phyloP scores from a whole-genome alignment of 345 rosid genomes.

The Citrus mangshanensis region DNA sequence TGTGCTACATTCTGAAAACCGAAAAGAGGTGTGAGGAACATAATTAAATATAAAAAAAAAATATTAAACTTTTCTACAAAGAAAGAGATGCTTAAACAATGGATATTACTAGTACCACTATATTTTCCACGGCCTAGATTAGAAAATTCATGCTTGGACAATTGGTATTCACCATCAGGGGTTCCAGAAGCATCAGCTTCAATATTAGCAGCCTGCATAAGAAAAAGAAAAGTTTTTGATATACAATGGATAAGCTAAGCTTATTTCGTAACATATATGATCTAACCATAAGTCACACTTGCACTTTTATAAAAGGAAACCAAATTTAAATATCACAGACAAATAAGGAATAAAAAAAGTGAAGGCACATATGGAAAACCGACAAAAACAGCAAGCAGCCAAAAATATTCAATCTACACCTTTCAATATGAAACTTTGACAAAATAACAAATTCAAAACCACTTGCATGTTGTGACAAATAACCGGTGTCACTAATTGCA shows the following conservation, averaged over 20 bases:
- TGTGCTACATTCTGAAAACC: slow-evolving; percentile 87
- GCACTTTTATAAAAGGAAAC: neutral
- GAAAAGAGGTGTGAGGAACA: slow-evolving; percentile 15
- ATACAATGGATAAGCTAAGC: neutral
- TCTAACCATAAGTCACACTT: neutral
- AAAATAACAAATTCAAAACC: neutral
- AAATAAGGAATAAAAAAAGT: neutral
- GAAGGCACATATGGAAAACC: neutral
- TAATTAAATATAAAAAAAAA: neutral
- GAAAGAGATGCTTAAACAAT: slow-evolving; percentile 3
- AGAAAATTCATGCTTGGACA: slow-evolving; percentile 71
- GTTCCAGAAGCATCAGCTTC: slow-evolving; percentile 77
- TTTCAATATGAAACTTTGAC: neutral
- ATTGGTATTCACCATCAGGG: slow-evolving; percentile 57
- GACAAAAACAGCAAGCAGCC: neutral
- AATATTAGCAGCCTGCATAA: slow-evolving; percentile 73
- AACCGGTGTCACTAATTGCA: neutral
- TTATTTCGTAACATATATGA: neutral
- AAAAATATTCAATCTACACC: neutral
- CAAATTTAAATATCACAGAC: neutral
- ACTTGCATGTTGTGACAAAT: neutral
- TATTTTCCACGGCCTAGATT: slow-evolving; percentile 68
- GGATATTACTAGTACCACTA: slow-evolving; percentile 54
- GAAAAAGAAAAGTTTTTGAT: neutral
- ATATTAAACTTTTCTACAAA: neutral